phyloP scores from a whole-genome alignment of 805 yeast genomes.

The Wickerhamiella dianesei region DNA sequence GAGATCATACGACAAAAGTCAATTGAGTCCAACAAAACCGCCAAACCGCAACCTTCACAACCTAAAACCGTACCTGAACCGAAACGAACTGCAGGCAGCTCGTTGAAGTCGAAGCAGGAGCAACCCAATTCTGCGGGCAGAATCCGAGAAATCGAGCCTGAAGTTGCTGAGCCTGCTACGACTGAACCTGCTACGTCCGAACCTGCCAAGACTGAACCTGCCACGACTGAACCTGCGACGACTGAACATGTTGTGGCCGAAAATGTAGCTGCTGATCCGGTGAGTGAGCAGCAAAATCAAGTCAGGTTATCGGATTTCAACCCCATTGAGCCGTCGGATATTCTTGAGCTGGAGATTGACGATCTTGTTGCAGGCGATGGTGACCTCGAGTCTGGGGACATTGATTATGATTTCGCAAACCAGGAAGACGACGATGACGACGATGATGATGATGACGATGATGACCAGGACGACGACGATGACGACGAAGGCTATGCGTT shows the following conservation, averaged over 20 bases:
- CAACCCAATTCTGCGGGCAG: neutral
- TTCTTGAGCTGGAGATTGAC: constrained; percentile 22
- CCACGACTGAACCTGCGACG: no score
- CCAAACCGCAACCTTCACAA: neutral
- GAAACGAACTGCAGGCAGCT: neutral
- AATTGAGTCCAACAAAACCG: neutral
- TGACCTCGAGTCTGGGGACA: constrained; percentile 41
- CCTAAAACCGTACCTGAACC: neutral
- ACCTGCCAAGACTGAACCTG: no score
- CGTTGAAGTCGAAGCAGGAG: neutral
- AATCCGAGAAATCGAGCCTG: neutral
- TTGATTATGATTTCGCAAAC: constrained; percentile 26
- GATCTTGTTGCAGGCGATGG: constrained; percentile 23
- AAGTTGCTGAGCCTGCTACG: no score
- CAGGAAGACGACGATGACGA: constrained; percentile 39
- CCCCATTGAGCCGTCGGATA: constrained; percentile 16
- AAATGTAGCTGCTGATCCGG: no score
- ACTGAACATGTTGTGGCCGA: no score
- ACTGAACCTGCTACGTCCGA: no score
- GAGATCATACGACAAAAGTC: neutral
- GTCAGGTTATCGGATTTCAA: constrained; percentile 3
- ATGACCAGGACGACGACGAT: constrained; percentile 27
- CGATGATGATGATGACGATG: constrained; percentile 24
- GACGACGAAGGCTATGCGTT: constrained; percentile 25
- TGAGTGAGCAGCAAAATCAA: no score